phyloP scores from a whole-genome alignment of 768 basidiomycete genomes.

The Calocera viscosa region DNA sequence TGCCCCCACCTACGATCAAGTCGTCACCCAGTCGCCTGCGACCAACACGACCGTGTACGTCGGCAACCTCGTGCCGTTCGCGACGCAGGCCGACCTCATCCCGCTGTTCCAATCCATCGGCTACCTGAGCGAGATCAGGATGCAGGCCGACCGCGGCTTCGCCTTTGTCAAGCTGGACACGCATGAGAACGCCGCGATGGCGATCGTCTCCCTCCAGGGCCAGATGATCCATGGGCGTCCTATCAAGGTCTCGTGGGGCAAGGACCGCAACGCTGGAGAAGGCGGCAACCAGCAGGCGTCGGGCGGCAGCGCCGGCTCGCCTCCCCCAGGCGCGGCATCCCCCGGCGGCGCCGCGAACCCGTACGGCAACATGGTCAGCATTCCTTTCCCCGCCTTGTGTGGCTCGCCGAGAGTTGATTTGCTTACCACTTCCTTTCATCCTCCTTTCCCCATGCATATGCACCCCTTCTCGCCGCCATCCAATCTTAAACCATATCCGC shows the following conservation, averaged over 20 bases:
- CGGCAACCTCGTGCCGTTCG: conserved; percentile 94
- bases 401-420: conserved; percentile 8
- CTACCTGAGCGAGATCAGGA: conserved; percentile 95
- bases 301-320: conserved; percentile 36
- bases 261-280: conserved; percentile 72
- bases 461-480: not conserved
- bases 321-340: conserved; percentile 19
- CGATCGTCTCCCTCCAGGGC: conserved; percentile 92
- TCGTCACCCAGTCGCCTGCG: conserved; percentile 82
- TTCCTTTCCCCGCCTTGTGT: conserved; percentile 5
- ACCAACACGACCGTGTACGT: conserved; percentile 97
- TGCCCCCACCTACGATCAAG: conserved; percentile 83
- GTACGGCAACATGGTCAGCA: conserved; percentile 68
- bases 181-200: conserved; percentile 96
- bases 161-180: conserved; percentile 98
- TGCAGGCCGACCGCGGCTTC: conserved; percentile 98
- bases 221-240: conserved; percentile 95
- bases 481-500: conserved; percentile 12
- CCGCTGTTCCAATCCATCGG: conserved; percentile 98
- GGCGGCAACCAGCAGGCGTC: conserved; percentile 43
- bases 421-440: conserved; percentile 6
- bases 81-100: conserved; percentile 93
- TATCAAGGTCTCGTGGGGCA: conserved; percentile 99
- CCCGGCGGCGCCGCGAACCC: conserved; percentile 33
- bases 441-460: not conserved